phyloP scores from a whole-genome alignment of 352 stramenopile species.

The Phytopythium boreale region DNA sequence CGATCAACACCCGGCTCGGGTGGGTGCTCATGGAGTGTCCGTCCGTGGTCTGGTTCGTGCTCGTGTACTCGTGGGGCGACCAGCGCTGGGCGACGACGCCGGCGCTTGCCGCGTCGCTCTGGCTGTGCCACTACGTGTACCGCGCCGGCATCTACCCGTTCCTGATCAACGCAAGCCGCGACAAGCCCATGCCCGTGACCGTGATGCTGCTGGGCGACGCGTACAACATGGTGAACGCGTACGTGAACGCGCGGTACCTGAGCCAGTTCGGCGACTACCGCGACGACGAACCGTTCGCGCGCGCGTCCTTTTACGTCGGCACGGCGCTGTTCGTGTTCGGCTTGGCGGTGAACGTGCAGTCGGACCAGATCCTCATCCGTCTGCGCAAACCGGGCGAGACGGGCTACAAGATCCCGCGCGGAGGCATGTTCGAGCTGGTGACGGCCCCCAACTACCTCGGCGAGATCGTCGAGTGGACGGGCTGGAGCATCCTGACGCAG shows the following conservation, averaged over 20 bases:
- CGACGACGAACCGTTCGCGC: slow-evolving; percentile 24
- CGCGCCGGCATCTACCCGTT: slow-evolving; percentile 69
- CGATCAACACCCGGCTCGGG: slow-evolving; percentile 48
- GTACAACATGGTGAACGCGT: slow-evolving; percentile 75
- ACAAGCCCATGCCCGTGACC: slow-evolving; percentile 61
- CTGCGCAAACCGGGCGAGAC: slow-evolving; percentile 55
- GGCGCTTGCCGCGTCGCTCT: slow-evolving; percentile 48
- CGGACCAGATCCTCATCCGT: slow-evolving; percentile 65
- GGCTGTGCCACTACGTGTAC: slow-evolving; percentile 68
- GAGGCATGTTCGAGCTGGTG: slow-evolving; percentile 67
- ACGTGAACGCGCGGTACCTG: slow-evolving; percentile 67
- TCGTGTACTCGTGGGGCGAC: slow-evolving; percentile 43
- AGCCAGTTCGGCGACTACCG: slow-evolving; percentile 58
- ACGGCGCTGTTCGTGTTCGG: slow-evolving; percentile 46
- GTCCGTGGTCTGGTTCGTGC: slow-evolving; percentile 57
- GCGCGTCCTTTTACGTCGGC: slow-evolving; percentile 53
- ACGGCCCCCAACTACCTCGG: slow-evolving; percentile 76
- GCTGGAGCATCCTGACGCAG: slow-evolving; percentile 57
- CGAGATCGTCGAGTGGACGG: slow-evolving; percentile 72
- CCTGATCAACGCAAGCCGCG: slow-evolving; percentile 45
- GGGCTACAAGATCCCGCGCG: slow-evolving; percentile 54
- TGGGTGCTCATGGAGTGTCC: slow-evolving; percentile 76
- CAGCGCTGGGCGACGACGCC: slow-evolving; percentile 34
- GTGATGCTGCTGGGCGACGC: slow-evolving; percentile 48
- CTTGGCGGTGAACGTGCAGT: slow-evolving; percentile 60